Evolutionary conservation across 768 basidiomycete genomes (phyloP).

Genomic region (Leccinum sublutescens): DNA sequence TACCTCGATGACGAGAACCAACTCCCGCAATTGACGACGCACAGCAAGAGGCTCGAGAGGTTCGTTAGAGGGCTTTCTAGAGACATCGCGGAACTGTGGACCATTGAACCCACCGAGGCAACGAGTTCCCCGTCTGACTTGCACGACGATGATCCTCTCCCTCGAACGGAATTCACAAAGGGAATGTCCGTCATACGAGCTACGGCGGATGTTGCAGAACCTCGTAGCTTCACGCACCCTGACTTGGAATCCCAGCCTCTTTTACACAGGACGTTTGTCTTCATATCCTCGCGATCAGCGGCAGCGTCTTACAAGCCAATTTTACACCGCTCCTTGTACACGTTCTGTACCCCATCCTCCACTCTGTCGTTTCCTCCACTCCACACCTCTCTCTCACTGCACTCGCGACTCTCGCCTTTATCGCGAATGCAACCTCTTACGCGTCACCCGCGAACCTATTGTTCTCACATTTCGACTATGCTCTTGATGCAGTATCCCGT

Average conservation of each 20-base stretch:
- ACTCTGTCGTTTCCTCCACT: conserved; percentile 74
- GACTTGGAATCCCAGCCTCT: conserved; percentile 45
- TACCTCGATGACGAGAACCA: conserved; percentile 36
- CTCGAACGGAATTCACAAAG: conserved; percentile 58
- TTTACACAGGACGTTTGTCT: conserved; percentile 75
- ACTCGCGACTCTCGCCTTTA: conserved; percentile 63
- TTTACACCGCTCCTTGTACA: conserved; percentile 77
- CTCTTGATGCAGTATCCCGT: conserved; percentile 86
- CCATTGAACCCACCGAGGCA: conserved; percentile 39
- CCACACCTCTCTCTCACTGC: conserved; percentile 75
- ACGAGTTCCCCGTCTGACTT: conserved; percentile 17
- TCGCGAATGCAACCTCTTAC: conserved; percentile 76
- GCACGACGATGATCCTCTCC: conserved; percentile 35
- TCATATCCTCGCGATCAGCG: conserved; percentile 67
- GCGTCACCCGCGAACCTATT: conserved; percentile 88
- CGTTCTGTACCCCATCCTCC: conserved; percentile 81
- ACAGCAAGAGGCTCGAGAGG: conserved; percentile 58
- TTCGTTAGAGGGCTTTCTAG: conserved; percentile 61
- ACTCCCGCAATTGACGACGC: conserved; percentile 1
- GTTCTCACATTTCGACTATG: conserved; percentile 95
- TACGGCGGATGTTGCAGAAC: conserved; percentile 48
- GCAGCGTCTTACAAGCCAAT: conserved; percentile 68
- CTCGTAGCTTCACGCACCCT: conserved; percentile 27
- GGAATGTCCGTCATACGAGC: conserved; percentile 66
- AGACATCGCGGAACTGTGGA: conserved; percentile 72